These are phyloP conservation scores for Globisporangium barbulae DNA, from an alignment of 352 stramenopile genomes.

Conservation along the genomic window DNA sequence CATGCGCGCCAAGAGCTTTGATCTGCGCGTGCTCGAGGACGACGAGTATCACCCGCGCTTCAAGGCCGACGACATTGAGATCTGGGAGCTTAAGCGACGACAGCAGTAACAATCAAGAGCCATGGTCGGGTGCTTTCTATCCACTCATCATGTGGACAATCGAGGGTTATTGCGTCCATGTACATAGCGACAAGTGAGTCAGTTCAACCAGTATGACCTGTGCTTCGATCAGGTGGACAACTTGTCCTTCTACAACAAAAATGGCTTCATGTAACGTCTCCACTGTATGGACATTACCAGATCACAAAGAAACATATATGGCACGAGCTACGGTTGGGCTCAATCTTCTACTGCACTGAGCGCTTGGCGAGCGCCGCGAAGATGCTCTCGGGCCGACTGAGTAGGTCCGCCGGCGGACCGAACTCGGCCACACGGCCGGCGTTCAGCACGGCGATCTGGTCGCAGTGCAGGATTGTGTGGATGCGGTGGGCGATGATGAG, in stretches of 20 bases:
- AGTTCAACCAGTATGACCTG: no score
- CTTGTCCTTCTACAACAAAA: no score
- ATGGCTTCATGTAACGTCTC: no score
- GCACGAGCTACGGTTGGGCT: no score
- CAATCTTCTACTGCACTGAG: constrained; percentile 2
- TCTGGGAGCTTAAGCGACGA: constrained; percentile 63
- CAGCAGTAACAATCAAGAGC: background rate
- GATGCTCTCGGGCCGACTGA: constrained; percentile 31
- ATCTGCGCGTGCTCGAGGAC: constrained; percentile 43
- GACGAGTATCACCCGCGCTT: constrained; percentile 74
- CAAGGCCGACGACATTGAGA: constrained; percentile 84
- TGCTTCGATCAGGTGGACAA: no score
- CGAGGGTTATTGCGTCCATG: background rate
- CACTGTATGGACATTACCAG: no score
- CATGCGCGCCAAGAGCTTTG: constrained; percentile 41
- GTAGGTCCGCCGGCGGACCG: constrained; percentile 59
- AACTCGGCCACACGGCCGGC: constrained; percentile 83
- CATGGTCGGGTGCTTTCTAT: no score
- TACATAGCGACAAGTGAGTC: background rate
- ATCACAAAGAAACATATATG: no score
- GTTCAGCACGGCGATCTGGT: constrained; percentile 91
- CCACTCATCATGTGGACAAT: background rate
- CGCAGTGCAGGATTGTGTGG: constrained; percentile 94
- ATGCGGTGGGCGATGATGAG: constrained; percentile 95
- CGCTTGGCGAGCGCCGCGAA: constrained; percentile 35